Conservation (phyloP, 371 early-diverging fungal genomes). For the Syncephalastrum sp. region DNA sequence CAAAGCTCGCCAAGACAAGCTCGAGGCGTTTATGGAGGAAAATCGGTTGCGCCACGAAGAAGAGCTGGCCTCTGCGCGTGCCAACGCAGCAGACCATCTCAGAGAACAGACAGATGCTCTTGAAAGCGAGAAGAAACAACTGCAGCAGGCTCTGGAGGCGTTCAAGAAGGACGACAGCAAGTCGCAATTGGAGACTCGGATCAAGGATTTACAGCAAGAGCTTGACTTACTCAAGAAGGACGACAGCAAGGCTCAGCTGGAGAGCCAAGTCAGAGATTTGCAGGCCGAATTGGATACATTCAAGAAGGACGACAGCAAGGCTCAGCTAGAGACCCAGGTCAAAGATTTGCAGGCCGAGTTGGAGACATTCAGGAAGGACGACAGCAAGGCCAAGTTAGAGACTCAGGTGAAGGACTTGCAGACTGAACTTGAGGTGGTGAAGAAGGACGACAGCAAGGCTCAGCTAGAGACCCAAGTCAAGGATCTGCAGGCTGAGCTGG, state of each 20-base stretch:
- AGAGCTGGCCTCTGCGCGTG: background rate
- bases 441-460: conserved; percentile 5
- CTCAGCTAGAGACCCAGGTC: conserved; percentile 4
- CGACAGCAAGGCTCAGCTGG: conserved; percentile 1
- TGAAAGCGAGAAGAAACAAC: conserved; percentile 4
- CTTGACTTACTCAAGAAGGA: background rate
- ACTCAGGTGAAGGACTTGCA: conserved; percentile 4
- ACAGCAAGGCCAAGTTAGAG: conserved; percentile 3
- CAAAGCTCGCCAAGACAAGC: background rate
- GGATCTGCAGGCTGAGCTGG: conserved; percentile 11
- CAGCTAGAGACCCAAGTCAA: conserved; percentile 9
- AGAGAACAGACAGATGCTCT: background rate
- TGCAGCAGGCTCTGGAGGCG: conserved; percentile 1
- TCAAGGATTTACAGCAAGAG: background rate
- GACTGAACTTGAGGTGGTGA: conserved; percentile 1
- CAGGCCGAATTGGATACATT: too few relatives aligned
- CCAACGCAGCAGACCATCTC: background rate
- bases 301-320: background rate
- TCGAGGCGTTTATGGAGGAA: conserved; percentile 3
- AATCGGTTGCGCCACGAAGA: background rate
- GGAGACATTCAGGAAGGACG: background rate
- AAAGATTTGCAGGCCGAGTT: background rate
- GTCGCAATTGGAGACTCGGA: background rate
- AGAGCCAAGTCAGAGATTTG: conserved; percentile 3
- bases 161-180: conserved; percentile 3